phyloP scores from a whole-genome alignment of 768 basidiomycete species.

The Mycena galopus region DNA sequence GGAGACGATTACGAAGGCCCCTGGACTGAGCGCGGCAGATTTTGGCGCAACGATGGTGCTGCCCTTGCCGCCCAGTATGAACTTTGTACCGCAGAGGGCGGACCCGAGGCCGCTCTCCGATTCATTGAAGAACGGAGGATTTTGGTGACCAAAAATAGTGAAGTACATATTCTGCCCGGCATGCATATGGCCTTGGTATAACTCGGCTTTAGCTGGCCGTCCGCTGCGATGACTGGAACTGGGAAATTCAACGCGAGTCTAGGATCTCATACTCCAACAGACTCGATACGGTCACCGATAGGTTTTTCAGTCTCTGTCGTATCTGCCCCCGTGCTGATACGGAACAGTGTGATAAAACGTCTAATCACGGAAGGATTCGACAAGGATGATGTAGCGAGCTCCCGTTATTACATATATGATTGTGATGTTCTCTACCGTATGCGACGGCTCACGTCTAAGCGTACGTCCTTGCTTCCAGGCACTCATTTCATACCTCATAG shows the following conservation, averaged over 20 bases:
- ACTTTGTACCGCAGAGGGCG: background rate
- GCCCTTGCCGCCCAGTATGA: background rate
- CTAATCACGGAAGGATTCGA: constrained; percentile 1
- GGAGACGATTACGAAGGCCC: background rate
- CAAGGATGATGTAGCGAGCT: background rate
- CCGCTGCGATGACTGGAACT: background rate
- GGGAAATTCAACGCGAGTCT: too few species aligned
- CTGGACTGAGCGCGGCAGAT: background rate
- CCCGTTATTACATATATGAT: background rate
- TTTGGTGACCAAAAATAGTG: background rate
- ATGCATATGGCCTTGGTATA: background rate
- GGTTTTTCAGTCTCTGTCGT: background rate
- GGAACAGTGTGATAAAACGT: background rate
- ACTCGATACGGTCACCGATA: background rate
- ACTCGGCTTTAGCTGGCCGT: background rate
- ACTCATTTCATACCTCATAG: background rate
- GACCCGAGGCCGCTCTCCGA: background rate
- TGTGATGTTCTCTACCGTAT: background rate
- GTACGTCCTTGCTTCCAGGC: background rate
- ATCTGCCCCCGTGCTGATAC: background rate
- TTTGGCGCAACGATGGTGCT: background rate
- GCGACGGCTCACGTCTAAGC: constrained; percentile 20
- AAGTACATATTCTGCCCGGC: background rate
- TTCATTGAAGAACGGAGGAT: background rate
- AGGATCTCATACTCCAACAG: background rate